These are phyloP conservation scores for Digitaria exilis DNA, from an alignment of 202 grass and related monocot species.

Conservation along the genomic window DNA sequence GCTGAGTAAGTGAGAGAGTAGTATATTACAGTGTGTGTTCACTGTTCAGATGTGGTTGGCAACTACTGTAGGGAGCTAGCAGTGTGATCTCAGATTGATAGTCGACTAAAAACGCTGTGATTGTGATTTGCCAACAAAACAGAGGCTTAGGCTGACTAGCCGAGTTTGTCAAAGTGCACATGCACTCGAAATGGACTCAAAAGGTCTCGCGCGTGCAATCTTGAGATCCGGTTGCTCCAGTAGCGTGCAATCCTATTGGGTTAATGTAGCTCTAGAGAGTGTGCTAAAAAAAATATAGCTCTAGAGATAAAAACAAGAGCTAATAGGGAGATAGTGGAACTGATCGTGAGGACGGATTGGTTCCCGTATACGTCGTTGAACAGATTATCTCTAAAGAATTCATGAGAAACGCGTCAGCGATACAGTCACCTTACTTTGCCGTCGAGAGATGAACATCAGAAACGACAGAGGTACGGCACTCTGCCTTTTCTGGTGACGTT, in stretches of 20 bases:
- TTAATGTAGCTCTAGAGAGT: not conserved
- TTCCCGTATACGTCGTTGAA: not conserved
- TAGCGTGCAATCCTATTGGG: too few species aligned
- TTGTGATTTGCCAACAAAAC: not conserved
- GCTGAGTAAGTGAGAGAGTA: too few species aligned
- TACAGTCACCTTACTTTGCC: not conserved
- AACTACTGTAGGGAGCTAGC: too few species aligned
- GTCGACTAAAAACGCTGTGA: not conserved
- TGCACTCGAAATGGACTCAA: not conserved
- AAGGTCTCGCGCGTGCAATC: too few species aligned
- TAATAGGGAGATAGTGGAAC: too few species aligned
- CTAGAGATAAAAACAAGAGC: not conserved
- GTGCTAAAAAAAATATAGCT: too few species aligned
- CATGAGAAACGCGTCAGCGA: not conserved
- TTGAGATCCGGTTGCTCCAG: too few species aligned
- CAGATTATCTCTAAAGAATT: not conserved
- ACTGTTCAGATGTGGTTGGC: not conserved
- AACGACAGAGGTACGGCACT: constrained; percentile 26
- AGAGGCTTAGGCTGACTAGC: not conserved
- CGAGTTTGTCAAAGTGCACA: not conserved
- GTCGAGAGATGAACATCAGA: constrained; percentile 11
- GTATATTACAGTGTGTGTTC: too few species aligned
- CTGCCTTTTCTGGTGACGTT: not conserved
- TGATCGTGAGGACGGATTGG: not conserved
- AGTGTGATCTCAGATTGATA: not conserved